These are phyloP conservation scores for Orbilia blumenaviensis DNA, from an alignment of 2,329 filamentous ascomycete species.

Conservation along the genomic window DNA sequence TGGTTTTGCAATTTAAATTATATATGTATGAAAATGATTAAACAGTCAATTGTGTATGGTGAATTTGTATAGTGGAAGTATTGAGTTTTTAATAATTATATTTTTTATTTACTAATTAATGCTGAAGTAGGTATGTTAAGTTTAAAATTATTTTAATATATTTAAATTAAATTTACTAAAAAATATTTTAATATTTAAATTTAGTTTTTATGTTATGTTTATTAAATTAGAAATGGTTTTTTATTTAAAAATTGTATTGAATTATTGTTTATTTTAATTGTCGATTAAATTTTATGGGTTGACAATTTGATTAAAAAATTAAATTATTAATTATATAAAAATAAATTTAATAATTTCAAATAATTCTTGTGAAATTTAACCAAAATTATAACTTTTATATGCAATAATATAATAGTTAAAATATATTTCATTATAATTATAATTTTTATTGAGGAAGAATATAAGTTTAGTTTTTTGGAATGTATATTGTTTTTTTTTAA, in stretches of 20 bases:
- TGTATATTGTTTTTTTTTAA: background rate
- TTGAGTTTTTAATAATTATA: conserved; percentile 13
- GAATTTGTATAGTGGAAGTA: conserved; percentile 2
- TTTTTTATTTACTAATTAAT: background rate
- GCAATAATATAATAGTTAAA: background rate
- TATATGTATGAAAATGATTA: background rate
- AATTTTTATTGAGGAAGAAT: background rate
- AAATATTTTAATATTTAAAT: conserved; percentile 3
- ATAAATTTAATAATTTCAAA: background rate
- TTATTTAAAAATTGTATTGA: background rate
- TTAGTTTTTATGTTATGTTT: conserved; percentile 20
- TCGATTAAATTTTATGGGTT: background rate
- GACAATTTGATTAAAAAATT: background rate
- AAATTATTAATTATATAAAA: background rate
- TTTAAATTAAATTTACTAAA: background rate
- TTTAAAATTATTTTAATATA: background rate
- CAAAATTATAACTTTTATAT: background rate
- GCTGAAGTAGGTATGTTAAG: background rate
- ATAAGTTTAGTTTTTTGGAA: background rate
- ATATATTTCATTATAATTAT: background rate
- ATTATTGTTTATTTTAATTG: conserved; percentile 4
- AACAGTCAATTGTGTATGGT: background rate
- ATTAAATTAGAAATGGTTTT: background rate
- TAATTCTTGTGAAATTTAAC: background rate
- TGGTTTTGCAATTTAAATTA: background rate